A percentile compares a stretch with the other conserved stretches of the same genome.
Evolutionary conservation across 2,329 filamentous ascomycete species (phyloP).

Genomic region (Exophiala viscosa): DNA sequence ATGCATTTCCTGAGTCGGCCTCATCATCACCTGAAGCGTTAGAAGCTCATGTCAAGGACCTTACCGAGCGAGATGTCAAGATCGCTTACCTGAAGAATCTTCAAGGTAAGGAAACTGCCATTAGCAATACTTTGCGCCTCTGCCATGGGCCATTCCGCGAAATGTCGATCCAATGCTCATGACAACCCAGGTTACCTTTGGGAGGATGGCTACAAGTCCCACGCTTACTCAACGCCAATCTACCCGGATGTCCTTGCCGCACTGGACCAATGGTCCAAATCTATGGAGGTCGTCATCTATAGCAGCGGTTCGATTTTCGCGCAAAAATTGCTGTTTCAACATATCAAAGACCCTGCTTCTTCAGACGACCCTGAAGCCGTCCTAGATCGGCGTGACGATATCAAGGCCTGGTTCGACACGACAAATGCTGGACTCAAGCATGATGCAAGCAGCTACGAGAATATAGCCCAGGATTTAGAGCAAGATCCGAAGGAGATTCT

Average conservation of each 20-base stretch:
- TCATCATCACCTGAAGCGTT: conserved; percentile 16
- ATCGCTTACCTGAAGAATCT: conserved; percentile 25
- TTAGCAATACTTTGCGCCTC: neutral
- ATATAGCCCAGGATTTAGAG: conserved; percentile 16
- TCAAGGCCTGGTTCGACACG: conserved; percentile 24
- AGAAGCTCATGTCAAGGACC: conserved; percentile 20
- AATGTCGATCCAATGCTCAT: neutral
- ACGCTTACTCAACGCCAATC: conserved; percentile 20
- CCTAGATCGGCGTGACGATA: conserved; percentile 7
- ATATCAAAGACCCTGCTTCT: conserved; percentile 13
- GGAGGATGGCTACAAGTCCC: conserved; percentile 21
- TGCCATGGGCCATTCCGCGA: neutral
- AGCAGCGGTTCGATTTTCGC: conserved; percentile 25
- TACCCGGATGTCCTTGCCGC: conserved; percentile 17
- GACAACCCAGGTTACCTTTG: conserved; percentile 20
- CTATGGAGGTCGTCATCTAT: conserved; percentile 19
- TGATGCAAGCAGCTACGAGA: conserved; percentile 18
- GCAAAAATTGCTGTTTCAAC: conserved; percentile 24
- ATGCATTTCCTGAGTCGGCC: conserved; percentile 19
- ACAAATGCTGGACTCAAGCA: conserved; percentile 25
- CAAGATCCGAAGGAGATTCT: conserved; percentile 10
- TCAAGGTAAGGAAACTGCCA: conserved; percentile 14
- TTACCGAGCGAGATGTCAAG: conserved; percentile 23
- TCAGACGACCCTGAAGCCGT: conserved; percentile 4
- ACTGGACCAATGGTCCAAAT: conserved; percentile 11